Base-by-base conservation (phyloP, 768 basidiomycete genomes). In the Russula vinacea region DNA sequence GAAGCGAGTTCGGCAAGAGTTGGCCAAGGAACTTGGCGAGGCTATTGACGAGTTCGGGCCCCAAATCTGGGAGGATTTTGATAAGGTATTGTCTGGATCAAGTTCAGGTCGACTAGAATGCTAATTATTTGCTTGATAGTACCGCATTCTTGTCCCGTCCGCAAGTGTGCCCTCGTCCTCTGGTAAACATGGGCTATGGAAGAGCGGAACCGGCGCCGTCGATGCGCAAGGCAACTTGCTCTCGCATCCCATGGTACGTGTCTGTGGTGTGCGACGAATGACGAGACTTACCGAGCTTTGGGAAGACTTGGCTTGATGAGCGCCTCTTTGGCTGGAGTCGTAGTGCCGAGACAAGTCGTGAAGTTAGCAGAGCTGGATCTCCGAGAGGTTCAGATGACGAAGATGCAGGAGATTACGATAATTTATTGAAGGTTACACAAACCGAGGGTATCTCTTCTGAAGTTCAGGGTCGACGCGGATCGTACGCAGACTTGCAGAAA, bases 1-100 rank as follows among this genome's bases (percentile, higher is more conserved):
- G 47, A 89, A 91, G 73, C 77, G 79, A 13, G 87, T 84, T 80
- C 83, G 94, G 55, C 77, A 86, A 49, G 78, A 83, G 19, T 80
- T 97, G 24, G 81, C 92, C 1, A 89, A 90, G 67, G 92, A 97
- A 74, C 85, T 97, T 1, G 87, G 84, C 1, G 86, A 84, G 51
- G 77, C 90, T 29, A 88, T 92, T 71, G 89, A 94, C 62, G 89
- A 94, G 69, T 93, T 92, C 67, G 94, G 93, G 13, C 94, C 94
- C 1, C 81, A 85, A 67, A 70, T 95, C 44, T 96, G 90, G 69
- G 87, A 89, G 35, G 89, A 96, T 73, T 97, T 96, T 70, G 82
- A 94, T 67, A 79, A 88, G 80, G 90, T 90, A 70, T 58, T 80
- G 35, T 19, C 17, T 53, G 51, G 14, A n/a, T 50, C 16, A 56